phyloP scores from a whole-genome alignment of 2,329 filamentous ascomycete species.

The Botrytis cinerea region DNA sequence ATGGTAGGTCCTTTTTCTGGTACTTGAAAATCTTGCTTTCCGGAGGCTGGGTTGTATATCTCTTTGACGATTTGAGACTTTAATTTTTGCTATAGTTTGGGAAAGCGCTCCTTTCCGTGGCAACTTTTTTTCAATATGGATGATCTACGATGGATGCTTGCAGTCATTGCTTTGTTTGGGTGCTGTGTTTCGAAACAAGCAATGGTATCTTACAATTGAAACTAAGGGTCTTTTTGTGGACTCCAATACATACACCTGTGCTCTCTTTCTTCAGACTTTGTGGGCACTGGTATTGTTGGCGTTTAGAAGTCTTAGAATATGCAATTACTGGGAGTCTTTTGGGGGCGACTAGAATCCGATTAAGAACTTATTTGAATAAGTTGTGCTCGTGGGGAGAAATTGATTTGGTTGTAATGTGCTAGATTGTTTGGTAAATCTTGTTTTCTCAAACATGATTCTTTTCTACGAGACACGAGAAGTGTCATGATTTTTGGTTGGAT shows the following conservation, averaged over 20 bases:
- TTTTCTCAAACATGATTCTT: background rate
- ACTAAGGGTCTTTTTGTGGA: accelerated
- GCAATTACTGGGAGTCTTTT: background rate
- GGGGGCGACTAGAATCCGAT: background rate
- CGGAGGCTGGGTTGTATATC: background rate
- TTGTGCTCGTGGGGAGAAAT: background rate
- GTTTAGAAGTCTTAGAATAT: background rate
- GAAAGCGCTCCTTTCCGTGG: background rate
- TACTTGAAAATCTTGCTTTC: background rate
- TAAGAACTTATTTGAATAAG: background rate
- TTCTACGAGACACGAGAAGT: background rate
- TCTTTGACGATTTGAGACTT: background rate
- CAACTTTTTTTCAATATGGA: background rate
- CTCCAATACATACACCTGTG: no score
- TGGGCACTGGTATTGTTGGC: background rate
- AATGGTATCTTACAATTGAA: background rate
- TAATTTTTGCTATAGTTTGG: no score
- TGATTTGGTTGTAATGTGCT: background rate
- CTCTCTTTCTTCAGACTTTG: background rate
- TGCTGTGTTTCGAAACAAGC: background rate
- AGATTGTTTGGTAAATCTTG: background rate
- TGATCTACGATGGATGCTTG: background rate
- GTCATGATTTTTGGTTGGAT: background rate
- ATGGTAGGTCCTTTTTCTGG: background rate
- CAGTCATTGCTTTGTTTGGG: background rate